phyloP scores from a whole-genome alignment of 2,329 filamentous ascomycete species.

The Colletotrichum tanaceti region DNA sequence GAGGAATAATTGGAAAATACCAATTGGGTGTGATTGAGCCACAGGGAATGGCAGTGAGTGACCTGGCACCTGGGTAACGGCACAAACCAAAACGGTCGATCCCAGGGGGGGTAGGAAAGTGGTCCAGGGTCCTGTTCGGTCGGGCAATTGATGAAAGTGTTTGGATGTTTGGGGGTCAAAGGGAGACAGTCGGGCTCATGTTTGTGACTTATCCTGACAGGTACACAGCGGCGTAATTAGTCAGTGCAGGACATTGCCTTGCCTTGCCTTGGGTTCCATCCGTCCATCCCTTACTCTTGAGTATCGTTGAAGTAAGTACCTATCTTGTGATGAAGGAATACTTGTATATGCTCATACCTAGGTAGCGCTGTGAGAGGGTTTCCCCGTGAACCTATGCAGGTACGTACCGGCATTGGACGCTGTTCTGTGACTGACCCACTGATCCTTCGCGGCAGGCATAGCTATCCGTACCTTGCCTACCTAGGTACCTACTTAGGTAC shows the following conservation, averaged over 20 bases:
- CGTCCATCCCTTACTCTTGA: not conserved
- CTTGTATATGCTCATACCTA: not conserved
- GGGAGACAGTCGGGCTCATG: not conserved
- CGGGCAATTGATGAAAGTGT: not conserved
- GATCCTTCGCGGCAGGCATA: no score
- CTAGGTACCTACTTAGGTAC: no score
- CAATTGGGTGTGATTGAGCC: not conserved
- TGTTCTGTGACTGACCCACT: not conserved
- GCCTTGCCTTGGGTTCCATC: conserved; percentile 8
- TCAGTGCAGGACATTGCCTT: not conserved
- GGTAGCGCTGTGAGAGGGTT: not conserved
- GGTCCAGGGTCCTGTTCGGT: not conserved
- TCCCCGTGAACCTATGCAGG: not conserved
- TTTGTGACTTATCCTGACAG: not conserved
- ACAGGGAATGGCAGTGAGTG: not conserved
- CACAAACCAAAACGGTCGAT: not conserved
- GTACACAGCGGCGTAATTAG: not conserved
- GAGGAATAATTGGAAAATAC: not conserved
- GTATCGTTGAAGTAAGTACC: no score
- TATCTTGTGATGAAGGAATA: not conserved
- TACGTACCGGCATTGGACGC: conserved; percentile 19
- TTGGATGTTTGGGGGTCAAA: not conserved
- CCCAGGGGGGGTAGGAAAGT: not conserved
- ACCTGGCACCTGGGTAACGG: not conserved
- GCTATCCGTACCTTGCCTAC: no score